phyloP scores from a whole-genome alignment of 257 asterid genomes.

The Euphrasia confusa region DNA sequence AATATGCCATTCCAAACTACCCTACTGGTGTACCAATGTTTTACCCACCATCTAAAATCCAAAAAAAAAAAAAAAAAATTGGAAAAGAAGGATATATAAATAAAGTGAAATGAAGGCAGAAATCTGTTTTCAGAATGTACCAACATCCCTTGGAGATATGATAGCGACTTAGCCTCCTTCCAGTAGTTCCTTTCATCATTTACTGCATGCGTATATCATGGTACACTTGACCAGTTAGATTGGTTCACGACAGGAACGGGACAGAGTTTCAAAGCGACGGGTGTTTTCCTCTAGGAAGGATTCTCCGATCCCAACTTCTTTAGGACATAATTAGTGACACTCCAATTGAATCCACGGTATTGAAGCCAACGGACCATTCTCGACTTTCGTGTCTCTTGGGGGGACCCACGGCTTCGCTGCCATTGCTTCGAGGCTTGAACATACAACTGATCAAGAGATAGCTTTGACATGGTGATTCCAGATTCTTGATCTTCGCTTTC shows the following conservation, averaged over 20 bases:
- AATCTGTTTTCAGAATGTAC: slow-evolving; percentile 12
- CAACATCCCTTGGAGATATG: not conserved
- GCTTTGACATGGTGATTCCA: slow-evolving; percentile 56
- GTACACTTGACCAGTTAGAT: not conserved
- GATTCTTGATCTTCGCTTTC: slow-evolving; percentile 42
- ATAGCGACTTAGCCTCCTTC: slow-evolving; percentile 14
- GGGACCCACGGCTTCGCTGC: slow-evolving; percentile 47
- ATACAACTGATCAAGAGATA: slow-evolving; percentile 55
- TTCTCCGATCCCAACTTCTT: slow-evolving; percentile 53
- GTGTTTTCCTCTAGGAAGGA: slow-evolving; percentile 32
- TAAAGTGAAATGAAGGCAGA: not conserved
- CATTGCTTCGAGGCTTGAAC: slow-evolving; percentile 79
- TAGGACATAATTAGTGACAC: slow-evolving; percentile 37
- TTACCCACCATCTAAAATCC: not conserved
- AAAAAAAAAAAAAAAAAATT: not conserved
- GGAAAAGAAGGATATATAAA: not conserved
- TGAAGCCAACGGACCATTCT: slow-evolving; percentile 87
- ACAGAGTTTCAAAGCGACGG: not conserved
- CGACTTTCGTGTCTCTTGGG: slow-evolving; percentile 60
- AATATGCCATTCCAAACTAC: slow-evolving; percentile 11
- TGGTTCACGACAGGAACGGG: not conserved
- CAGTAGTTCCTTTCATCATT: slow-evolving; percentile 23
- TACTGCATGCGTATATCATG: not conserved
- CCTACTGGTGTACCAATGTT: not conserved
- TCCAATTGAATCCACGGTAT: slow-evolving; percentile 87